Conservation (phyloP, 2,329 filamentous ascomycete species). For the Fusarium acutatum region DNA sequence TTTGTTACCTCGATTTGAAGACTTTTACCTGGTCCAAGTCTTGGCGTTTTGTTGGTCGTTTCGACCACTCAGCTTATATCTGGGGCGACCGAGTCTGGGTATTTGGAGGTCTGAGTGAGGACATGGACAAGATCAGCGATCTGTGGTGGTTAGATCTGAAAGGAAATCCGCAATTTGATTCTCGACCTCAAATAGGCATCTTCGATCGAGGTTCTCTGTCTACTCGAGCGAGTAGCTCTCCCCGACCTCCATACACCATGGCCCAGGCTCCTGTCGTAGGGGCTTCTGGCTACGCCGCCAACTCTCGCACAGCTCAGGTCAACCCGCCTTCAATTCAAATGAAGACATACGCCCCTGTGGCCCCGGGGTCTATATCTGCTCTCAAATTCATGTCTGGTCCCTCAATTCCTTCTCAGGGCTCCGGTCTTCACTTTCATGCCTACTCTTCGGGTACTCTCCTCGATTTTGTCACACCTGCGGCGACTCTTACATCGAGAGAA, state of each 20-base stretch:
- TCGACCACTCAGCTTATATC: conserved; percentile 94
- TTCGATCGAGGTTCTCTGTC: conserved; percentile 57
- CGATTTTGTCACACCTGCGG: conserved; percentile 92
- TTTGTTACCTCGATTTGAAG: conserved; percentile 95
- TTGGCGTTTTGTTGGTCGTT: conserved; percentile 94
- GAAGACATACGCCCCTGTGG: conserved; percentile 80
- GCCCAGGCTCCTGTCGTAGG: conserved; percentile 62
- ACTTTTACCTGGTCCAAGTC: conserved; percentile 97
- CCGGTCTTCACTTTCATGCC: conserved; percentile 93
- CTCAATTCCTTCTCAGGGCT: conserved; percentile 86
- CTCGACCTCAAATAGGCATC: conserved; percentile 65
- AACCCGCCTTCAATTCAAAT: conserved; percentile 72
- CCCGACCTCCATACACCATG: conserved; percentile 62
- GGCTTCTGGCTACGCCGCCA: conserved; percentile 71
- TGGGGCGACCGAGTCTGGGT: conserved; percentile 95
- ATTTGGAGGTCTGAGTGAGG: conserved; percentile 91
- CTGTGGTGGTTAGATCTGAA: conserved; percentile 98
- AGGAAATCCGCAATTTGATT: conserved; percentile 85
- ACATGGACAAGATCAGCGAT: conserved; percentile 97
- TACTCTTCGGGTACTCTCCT: conserved; percentile 93
- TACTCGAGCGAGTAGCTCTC: conserved; percentile 57
- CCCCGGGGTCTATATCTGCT: conserved; percentile 88
- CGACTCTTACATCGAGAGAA: conserved; percentile 84
- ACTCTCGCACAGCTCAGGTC: conserved; percentile 72
- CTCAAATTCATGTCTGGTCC: conserved; percentile 85